Base-by-base conservation (phyloP, 345 rosid genomes). In the Eucalyptus polyanthemos region DNA sequence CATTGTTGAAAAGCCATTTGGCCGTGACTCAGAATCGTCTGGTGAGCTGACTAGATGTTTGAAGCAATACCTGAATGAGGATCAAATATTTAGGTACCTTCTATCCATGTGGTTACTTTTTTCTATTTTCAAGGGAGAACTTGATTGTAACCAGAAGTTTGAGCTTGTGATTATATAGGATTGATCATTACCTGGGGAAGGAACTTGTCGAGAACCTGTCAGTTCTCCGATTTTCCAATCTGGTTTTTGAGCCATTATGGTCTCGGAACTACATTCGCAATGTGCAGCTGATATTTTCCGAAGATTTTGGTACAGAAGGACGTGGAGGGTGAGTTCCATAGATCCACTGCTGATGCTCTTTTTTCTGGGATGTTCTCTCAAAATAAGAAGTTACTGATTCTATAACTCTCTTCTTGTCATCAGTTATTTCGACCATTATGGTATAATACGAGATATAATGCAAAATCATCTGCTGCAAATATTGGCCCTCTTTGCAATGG, bases 241-340 rank as follows among this genome's bases (percentile, higher is more conserved):
- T 96, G 92, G 95, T 97, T 62, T 96, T 96, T 8, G 98, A 95
- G 92, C 99, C 99, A 90, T 89, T 97, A 47, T 96, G 99, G 99
- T 96, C 95, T 8, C 94, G 99, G 89, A 94, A 92, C 91, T 97
- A 95, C 93, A 96, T 97, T 88, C 95, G 97, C 67, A 97, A 95
- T 40, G 99, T 97, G 91, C 99, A 97, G 47, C 91, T 97, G 37
- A 97, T 96, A 76, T 96, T 96, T 93, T 96, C 99, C 49, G 99
- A 97, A 93, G 99, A 97, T 92, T 97, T 96, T 90, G 99, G 99
- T 34, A 95, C 98, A 16, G 99, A 97, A 91, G 98, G 99, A n/a
- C 95, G 98, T 13, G 98, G 98, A 89, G 99, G 97, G 99, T 96
- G 94, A 91, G 94, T 86, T 91, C 51, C 51, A 14, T 60, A 31